Evolutionary conservation across 805 yeast species (phyloP), one percentile per base, ranked within the genome.

Genomic region (Candida endomychidarum): DNA sequence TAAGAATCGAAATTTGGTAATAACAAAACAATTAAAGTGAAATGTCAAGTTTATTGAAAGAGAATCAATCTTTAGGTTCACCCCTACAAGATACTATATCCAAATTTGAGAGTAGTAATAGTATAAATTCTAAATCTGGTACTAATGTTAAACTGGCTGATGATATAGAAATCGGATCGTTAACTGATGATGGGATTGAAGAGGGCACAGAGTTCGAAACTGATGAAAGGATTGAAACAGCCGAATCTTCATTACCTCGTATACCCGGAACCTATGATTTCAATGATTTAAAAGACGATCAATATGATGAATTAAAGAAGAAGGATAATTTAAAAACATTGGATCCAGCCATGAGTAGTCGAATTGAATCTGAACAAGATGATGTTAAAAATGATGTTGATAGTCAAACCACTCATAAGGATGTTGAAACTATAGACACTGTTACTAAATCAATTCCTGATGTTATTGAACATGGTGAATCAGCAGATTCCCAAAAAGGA

Each of bases 301-400:
- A 39, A 17, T 18, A 31, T 14, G 35, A 27, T 20, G 34, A 30
- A 5, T 24, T 29, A 15, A 25, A 38, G 24, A 30, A 23, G 10
- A 24, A n/a, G 25, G 34, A 6, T 9, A 34, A 33, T 24, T 57
- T 45, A 36, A 52, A 65, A 26, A 70, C 75, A 2, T 58, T 74
- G 57, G 79, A 75, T 49, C 79, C 79, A n/a, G n/a, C n/a, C 2
- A 75, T 73, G 0, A 68, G 61, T 43, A 63, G 26, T 23, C 8
- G 12, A 20, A 47, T 38, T 3, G 47, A 38, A 5, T 43, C 41
- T 23, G 19, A 33, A 8, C 12, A 20, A 25, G 32, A 22, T 4
- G 34, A 34, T 18, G 9, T 20, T 8, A 8, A 8, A 8, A 8
- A 20, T 20, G 8, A 20, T 5, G 22, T 20, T n/a, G n/a, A n/a